Evolutionary conservation across 163 green algal genomes (phyloP).

Genomic region (Smithsoniella earleae): DNA sequence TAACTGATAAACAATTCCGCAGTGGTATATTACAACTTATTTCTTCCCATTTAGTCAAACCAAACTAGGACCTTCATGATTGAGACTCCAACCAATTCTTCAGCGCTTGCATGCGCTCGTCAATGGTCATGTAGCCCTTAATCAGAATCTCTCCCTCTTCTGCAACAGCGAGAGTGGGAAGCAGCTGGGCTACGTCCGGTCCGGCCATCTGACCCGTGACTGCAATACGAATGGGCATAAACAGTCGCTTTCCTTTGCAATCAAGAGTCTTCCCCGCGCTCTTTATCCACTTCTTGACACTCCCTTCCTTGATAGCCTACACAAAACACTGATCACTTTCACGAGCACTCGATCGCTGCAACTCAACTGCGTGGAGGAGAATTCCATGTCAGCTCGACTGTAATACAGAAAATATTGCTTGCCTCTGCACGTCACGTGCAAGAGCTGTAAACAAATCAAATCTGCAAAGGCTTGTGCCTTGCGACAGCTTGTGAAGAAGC

Average conservation of each 20-base stretch:
- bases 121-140: conserved; percentile 50
- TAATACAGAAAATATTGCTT: neutral
- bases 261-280: conserved; percentile 80
- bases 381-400: neutral
- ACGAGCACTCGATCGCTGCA: too few relatives aligned
- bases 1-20: too few relatives aligned
- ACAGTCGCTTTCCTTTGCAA: conserved; percentile 94
- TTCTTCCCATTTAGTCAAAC: too few relatives aligned
- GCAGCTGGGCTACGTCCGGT: conserved; percentile 77
- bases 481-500: too few relatives aligned
- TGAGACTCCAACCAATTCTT: conserved; percentile 49
- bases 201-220: conserved; percentile 70
- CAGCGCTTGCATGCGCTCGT: conserved; percentile 58
- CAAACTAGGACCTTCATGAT: too few relatives aligned
- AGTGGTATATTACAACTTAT: too few relatives aligned
- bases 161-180: conserved; percentile 62
- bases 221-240: conserved; percentile 91
- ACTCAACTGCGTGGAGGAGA: neutral
- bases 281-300: conserved; percentile 71
- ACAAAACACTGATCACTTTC: too few relatives aligned
- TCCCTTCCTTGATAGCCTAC: conserved; percentile 8
- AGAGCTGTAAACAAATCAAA: too few relatives aligned
- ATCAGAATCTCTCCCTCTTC: conserved; percentile 53
- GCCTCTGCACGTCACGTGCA: neutral
- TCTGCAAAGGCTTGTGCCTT: too few relatives aligned